Conservation (phyloP, 805 yeast genomes). For the Hanseniaspora nectarophila region DNA sequence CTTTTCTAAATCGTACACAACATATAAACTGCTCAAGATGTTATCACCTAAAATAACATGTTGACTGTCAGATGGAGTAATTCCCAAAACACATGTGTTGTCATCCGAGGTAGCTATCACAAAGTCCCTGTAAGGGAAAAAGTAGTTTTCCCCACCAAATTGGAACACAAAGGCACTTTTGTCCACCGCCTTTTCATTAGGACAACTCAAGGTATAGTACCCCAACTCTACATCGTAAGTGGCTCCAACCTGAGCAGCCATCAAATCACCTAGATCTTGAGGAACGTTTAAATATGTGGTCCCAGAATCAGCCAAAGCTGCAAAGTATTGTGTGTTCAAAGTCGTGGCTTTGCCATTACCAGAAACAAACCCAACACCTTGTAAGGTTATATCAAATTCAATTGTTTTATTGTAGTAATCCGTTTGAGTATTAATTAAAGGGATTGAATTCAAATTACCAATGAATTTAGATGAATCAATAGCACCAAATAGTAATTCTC, state of each 20-base stretch:
- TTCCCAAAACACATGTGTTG: not conserved
- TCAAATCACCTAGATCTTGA: not conserved
- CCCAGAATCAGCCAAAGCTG: constrained; percentile 45
- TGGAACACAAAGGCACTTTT: constrained; percentile 28
- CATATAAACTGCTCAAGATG: constrained; percentile 46
- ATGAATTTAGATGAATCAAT: constrained; percentile 50
- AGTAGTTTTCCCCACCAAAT: constrained; percentile 41
- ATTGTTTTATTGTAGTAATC: constrained; percentile 18
- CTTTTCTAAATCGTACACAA: constrained; percentile 55
- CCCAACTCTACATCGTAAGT: constrained; percentile 31
- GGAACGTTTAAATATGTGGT: constrained; percentile 29
- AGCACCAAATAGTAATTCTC: constrained; percentile 58
- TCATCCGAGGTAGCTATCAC: constrained; percentile 23
- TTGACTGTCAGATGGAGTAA: not conserved
- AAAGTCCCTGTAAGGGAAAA: constrained; percentile 37
- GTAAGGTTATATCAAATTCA: constrained; percentile 24
- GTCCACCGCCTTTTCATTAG: constrained; percentile 23
- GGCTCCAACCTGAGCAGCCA: constrained; percentile 30
- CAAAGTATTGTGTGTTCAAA: constrained; percentile 18
- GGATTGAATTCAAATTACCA: constrained; percentile 41
- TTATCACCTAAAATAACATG: constrained; percentile 42
- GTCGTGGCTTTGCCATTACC: constrained; percentile 18
- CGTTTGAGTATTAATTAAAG: constrained; percentile 34
- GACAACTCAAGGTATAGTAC: constrained; percentile 39
- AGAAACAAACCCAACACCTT: constrained; percentile 20